Percentiles rank a stretch among this genome's conserved stretches.
Conservation (phyloP, 441 rosid genomes). For the Gossypium schwendimanii region DNA sequence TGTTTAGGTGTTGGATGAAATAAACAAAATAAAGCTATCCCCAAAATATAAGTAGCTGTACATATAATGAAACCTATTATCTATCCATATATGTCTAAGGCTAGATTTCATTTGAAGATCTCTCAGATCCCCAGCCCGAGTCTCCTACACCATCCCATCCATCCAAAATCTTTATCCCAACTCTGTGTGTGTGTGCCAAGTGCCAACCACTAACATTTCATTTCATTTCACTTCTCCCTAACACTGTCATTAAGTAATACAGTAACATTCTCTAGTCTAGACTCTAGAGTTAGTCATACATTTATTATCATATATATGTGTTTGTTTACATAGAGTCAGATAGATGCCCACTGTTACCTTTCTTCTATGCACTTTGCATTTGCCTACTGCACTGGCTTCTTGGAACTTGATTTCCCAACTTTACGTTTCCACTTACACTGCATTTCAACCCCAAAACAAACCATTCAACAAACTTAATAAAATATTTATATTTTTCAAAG, state of each 20-base stretch:
- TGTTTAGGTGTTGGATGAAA: background rate
- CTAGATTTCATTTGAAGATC: background rate
- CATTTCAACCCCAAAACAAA: conserved; percentile 19
- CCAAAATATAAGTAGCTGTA: background rate
- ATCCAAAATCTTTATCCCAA: background rate
- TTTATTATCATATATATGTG: background rate
- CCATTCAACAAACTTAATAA: conserved; percentile 5
- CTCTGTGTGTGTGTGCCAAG: background rate
- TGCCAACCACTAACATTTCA: background rate
- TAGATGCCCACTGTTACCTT: background rate
- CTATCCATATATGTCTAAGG: background rate
- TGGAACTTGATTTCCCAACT: conserved; percentile 49
- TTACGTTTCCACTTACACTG: conserved; percentile 85
- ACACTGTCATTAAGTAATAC: background rate
- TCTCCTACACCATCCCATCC: background rate
- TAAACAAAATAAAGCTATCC: background rate
- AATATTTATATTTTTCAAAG: background rate
- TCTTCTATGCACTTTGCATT: background rate
- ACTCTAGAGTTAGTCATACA: background rate
- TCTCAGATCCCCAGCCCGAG: too few relatives aligned
- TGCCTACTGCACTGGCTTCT: conserved; percentile 29
- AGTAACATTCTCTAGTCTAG: background rate
- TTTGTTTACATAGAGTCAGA: background rate
- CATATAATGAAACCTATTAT: background rate
- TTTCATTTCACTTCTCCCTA: background rate